Evolutionary conservation across 768 basidiomycete species (phyloP).

Genomic region (Podaxis sp.): DNA sequence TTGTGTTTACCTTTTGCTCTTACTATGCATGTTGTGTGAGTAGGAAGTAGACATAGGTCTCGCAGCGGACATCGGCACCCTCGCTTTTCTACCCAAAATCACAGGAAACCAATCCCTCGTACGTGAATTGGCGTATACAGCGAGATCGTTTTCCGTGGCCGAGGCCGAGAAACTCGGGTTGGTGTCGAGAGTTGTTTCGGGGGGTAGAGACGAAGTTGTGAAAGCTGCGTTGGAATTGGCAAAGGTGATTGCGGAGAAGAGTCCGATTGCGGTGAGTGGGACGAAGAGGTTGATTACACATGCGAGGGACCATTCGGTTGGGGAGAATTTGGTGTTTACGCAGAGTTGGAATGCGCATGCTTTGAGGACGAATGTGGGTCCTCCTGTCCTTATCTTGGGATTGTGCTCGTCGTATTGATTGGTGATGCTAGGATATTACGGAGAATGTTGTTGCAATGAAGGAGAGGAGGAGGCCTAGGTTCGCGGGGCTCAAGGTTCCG

Average conservation of each 20-base stretch:
- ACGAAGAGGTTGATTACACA: constrained; percentile 81
- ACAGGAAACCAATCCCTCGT: constrained; percentile 71
- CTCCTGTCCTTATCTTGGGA: neutral
- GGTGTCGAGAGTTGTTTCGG: constrained; percentile 68
- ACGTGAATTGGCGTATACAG: constrained; percentile 77
- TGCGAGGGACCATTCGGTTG: constrained; percentile 68
- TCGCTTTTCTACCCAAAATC: constrained; percentile 79
- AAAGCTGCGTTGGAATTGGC: constrained; percentile 68
- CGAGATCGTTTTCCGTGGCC: constrained; percentile 61
- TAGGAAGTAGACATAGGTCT: constrained; percentile 88
- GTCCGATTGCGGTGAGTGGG: constrained; percentile 74
- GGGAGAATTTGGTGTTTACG: constrained; percentile 44
- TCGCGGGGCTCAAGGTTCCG: constrained; percentile 25
- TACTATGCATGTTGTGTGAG: neutral
- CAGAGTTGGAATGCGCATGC: constrained; percentile 45
- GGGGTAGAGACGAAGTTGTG: constrained; percentile 66
- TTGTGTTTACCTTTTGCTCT: constrained; percentile 21
- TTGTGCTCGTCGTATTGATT: neutral
- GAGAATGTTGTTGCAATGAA: constrained; percentile 34
- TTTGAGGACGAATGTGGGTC: constrained; percentile 37
- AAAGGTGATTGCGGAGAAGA: constrained; percentile 65
- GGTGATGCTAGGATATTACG: constrained; percentile 35
- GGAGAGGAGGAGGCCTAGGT: constrained; percentile 31
- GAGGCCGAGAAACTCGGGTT: constrained; percentile 75
- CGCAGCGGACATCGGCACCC: constrained; percentile 85